These are phyloP conservation scores for Diaporthe sp. DNA, from an alignment of 2,329 filamentous ascomycete genomes.

Conservation along the genomic window DNA sequence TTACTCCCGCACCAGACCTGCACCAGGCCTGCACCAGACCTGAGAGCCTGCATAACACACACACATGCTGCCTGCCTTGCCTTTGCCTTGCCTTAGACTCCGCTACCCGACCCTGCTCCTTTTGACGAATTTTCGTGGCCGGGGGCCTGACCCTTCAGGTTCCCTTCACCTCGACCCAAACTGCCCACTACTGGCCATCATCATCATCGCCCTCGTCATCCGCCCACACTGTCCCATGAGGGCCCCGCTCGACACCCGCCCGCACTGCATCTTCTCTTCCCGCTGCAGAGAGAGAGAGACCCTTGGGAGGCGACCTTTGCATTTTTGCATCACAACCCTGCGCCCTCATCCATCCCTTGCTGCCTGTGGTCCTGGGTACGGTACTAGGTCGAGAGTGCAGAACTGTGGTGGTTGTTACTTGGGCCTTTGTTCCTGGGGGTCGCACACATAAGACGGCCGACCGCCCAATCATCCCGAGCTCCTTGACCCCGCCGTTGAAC, in stretches of 20 bases:
- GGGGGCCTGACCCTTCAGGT: slow-evolving; percentile 24
- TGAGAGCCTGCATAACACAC: slow-evolving; percentile 24
- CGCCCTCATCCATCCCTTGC: slow-evolving; percentile 14
- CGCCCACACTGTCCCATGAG: slow-evolving; percentile 7
- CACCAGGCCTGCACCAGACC: neutral
- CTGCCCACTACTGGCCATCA: neutral
- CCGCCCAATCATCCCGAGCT: slow-evolving; percentile 36
- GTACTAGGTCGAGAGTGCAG: slow-evolving; percentile 14
- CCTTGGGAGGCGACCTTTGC: neutral
- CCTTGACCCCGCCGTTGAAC: slow-evolving; percentile 36
- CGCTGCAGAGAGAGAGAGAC: neutral
- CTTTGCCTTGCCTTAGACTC: slow-evolving; percentile 26
- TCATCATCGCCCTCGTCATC: slow-evolving; percentile 25
- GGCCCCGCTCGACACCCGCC: slow-evolving; percentile 4
- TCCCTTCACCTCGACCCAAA: slow-evolving; percentile 14
- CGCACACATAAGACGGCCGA: slow-evolving; percentile 34
- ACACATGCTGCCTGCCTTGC: slow-evolving; percentile 33
- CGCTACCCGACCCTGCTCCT: slow-evolving; percentile 27
- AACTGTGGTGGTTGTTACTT: slow-evolving; percentile 30
- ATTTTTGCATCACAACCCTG: slow-evolving; percentile 11
- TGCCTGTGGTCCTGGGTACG: slow-evolving; percentile 7
- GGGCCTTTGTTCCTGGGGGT: slow-evolving; percentile 32
- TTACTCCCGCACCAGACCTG: slow-evolving; percentile 19
- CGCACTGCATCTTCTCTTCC: neutral
- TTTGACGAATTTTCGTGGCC: slow-evolving; percentile 17